A percentile compares a stretch with the other conserved stretches of the same genome.
These are phyloP conservation scores for Trichoderma sp. DNA, from an alignment of 2,329 filamentous ascomycete genomes.

Conservation along the genomic window DNA sequence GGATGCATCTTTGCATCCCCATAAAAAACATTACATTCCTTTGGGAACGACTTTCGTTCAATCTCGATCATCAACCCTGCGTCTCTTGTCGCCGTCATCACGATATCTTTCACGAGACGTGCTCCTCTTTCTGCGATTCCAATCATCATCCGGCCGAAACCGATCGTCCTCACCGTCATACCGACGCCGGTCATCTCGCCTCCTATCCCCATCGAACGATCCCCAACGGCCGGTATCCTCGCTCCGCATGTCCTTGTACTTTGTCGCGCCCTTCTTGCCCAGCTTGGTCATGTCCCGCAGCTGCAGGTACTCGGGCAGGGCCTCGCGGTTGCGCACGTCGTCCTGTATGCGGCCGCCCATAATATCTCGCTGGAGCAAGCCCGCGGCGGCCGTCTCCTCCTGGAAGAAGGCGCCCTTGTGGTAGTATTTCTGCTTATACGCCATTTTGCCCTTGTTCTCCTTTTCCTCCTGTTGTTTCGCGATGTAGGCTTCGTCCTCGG, in stretches of 20 bases:
- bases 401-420: conserved; percentile 97
- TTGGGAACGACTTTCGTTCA: conserved; percentile 19
- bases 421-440: conserved; percentile 92
- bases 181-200: conserved; percentile 31
- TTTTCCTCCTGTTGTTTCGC: conserved; percentile 78
- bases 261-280: conserved; percentile 85
- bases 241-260: conserved; percentile 80
- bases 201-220: conserved; percentile 53
- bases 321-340: conserved; percentile 76
- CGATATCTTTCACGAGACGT: conserved; percentile 54
- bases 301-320: conserved; percentile 88
- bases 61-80: conserved; percentile 49
- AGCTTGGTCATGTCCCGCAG: conserved; percentile 91
- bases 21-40: neutral
- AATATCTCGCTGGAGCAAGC: conserved; percentile 75
- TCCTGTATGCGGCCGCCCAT: conserved; percentile 83
- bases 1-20: neutral
- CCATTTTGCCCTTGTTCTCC: conserved; percentile 73
- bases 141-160: conserved; percentile 63
- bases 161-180: conserved; percentile 57
- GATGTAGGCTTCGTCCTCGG: conserved; percentile 78
- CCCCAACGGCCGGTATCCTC: conserved; percentile 94
- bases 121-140: conserved; percentile 55
- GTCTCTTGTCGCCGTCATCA: conserved; percentile 59
- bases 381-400: conserved; percentile 72